A percentile compares a stretch with the other conserved stretches of the same genome.
These are phyloP conservation scores for Colletotrichum cereale DNA, from an alignment of 2,329 filamentous ascomycete species.

Conservation along the genomic window DNA sequence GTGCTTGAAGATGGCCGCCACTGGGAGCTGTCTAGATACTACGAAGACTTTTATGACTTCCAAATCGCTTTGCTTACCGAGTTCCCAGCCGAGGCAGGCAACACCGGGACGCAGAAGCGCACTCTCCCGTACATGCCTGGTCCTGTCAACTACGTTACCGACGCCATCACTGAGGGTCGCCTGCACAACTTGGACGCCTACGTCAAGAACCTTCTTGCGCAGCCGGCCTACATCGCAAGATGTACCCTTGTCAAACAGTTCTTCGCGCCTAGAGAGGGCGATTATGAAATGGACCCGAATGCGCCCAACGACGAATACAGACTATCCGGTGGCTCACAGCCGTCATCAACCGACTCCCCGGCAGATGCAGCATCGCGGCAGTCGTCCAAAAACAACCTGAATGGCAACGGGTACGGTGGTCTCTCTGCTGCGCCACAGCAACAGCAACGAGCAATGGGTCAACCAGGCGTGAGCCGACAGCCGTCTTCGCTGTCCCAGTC, in stretches of 20 bases:
- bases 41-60: constrained; percentile 99
- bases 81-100: constrained; percentile 93
- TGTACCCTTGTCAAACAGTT: constrained; percentile 90
- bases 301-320: constrained; percentile 76
- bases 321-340: constrained; percentile 77
- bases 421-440: constrained; percentile 62
- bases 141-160: constrained; percentile 97
- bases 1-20: constrained; percentile 89
- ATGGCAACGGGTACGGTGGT: constrained; percentile 66
- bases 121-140: constrained; percentile 97
- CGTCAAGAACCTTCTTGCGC: constrained; percentile 88
- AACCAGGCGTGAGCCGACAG: constrained; percentile 58
- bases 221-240: constrained; percentile 86
- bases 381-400: constrained; percentile 74
- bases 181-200: constrained; percentile 95
- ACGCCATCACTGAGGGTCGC: constrained; percentile 93
- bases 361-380: constrained; percentile 72
- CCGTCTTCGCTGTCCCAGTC: constrained; percentile 64
- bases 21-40: constrained; percentile 95
- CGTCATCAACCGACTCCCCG: constrained; percentile 73
- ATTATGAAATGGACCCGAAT: constrained; percentile 90
- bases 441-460: constrained; percentile 48
- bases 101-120: constrained; percentile 81
- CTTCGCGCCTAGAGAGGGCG: constrained; percentile 89
- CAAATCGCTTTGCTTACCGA: constrained; percentile 94